A percentile compares a stretch with the other conserved stretches of the same genome.
These are phyloP conservation scores for Pseudogymnoascus sp. DNA, from an alignment of 2,329 filamentous ascomycete species.

Conservation along the genomic window DNA sequence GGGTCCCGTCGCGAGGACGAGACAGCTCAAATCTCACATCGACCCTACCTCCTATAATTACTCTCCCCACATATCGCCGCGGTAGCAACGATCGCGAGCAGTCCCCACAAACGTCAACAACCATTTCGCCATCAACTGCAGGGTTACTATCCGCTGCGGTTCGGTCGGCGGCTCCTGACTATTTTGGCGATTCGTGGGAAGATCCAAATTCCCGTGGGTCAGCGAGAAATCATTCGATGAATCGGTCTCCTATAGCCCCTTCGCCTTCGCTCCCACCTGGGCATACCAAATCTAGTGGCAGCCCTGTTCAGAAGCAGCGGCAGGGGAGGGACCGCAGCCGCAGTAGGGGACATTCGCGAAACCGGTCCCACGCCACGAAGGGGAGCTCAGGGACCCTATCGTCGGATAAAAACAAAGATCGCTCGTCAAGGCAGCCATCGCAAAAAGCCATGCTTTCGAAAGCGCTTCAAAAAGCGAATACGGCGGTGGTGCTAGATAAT, in stretches of 20 bases:
- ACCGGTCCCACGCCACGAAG: conserved; percentile 38
- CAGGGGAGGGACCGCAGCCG: conserved; percentile 8
- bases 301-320: conserved; percentile 13
- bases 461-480: conserved; percentile 90
- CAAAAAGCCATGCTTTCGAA: conserved; percentile 97
- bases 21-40: conserved; percentile 12
- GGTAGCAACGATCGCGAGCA: conserved; percentile 13
- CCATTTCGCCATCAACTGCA: conserved; percentile 26
- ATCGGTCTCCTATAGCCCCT: conserved; percentile 15
- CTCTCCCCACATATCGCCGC: conserved; percentile 23
- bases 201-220: conserved; percentile 11
- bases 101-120: conserved; percentile 22
- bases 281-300: conserved; percentile 1
- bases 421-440: conserved; percentile 44
- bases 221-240: conserved; percentile 11
- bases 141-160: conserved; percentile 26
- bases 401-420: conserved; percentile 26
- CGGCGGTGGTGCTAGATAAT: conserved; percentile 91
- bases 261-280: conserved; percentile 15
- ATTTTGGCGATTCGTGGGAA: conserved; percentile 25
- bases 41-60: conserved; percentile 22
- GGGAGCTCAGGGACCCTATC: conserved; percentile 37
- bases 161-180: conserved; percentile 24
- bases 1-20: conserved; percentile 14
- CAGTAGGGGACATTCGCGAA: conserved; percentile 34